phyloP scores from a whole-genome alignment of 202 grass and related monocot species.

The Zoysia matrella region DNA sequence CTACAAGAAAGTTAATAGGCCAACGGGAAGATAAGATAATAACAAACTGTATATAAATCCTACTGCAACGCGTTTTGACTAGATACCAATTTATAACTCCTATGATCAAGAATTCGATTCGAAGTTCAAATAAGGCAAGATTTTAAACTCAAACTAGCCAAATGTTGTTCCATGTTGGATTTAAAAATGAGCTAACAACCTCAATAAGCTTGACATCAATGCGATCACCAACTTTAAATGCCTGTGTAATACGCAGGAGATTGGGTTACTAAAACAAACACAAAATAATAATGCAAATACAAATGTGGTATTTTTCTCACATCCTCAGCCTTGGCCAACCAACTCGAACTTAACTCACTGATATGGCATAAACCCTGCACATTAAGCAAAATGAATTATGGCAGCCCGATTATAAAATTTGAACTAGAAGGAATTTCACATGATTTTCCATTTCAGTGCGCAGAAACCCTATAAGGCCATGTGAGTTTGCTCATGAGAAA shows the following conservation, averaged over 20 bases:
- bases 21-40: background rate
- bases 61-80: background rate
- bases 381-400: conserved; percentile 32
- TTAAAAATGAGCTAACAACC: conserved; percentile 55
- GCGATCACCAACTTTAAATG: conserved; percentile 82
- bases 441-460: conserved; percentile 22
- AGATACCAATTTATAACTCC: conserved; percentile 23
- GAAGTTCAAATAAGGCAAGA: conserved; percentile 5
- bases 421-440: conserved; percentile 18
- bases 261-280: conserved; percentile 24
- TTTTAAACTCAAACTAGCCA: conserved; percentile 12
- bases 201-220: conserved; percentile 98
- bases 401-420: conserved; percentile 24
- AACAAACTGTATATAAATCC: conserved; percentile 1
- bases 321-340: too few species aligned
- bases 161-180: conserved; percentile 18
- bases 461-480: conserved; percentile 22
- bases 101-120: background rate
- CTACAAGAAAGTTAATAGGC: background rate
- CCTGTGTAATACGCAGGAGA: conserved; percentile 55
- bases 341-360: too few species aligned
- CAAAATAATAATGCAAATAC: conserved; percentile 23
- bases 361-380: too few species aligned
- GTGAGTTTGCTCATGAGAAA: conserved; percentile 13
- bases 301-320: conserved; percentile 1